These are phyloP conservation scores for Symbiodinium natans DNA, from an alignment of 73 alveolate genomes.

Conservation along the genomic window DNA sequence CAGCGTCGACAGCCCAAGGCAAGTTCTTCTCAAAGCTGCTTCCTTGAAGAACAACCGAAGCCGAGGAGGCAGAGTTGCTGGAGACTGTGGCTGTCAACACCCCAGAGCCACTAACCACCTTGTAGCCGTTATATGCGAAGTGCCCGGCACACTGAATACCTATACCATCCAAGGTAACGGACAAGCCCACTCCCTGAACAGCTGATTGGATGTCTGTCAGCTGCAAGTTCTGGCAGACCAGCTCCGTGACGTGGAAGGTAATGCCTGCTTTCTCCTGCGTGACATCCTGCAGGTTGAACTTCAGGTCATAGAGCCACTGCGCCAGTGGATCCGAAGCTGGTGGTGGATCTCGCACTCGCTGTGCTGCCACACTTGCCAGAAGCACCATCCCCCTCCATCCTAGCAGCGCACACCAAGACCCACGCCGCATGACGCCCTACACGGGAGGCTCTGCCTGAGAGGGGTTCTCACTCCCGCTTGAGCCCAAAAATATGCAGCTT, in stretches of 20 bases:
- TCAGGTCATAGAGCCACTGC: constrained; percentile 69
- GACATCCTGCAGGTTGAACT: constrained; percentile 13
- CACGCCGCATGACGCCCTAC: not conserved
- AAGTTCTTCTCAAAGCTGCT: constrained; percentile 34
- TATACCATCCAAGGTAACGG: constrained; percentile 53
- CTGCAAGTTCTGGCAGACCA: constrained; percentile 19
- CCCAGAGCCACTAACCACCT: constrained; percentile 56
- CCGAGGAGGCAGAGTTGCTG: constrained; percentile 37
- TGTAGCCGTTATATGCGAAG: constrained; percentile 57
- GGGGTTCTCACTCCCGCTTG: no score
- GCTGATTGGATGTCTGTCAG: constrained; percentile 71
- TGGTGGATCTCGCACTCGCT: not conserved
- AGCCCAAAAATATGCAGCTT: no score
- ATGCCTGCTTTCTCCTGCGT: constrained; percentile 81
- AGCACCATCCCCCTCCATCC: not conserved
- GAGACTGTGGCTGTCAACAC: constrained; percentile 18
- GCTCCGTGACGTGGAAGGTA: constrained; percentile 40
- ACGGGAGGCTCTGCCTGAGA: no score
- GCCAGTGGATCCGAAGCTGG: constrained; percentile 86
- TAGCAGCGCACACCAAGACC: not conserved
- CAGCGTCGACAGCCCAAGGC: constrained; percentile 60
- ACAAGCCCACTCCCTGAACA: constrained; percentile 75
- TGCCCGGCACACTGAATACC: constrained; percentile 56
- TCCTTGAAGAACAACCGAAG: constrained; percentile 45
- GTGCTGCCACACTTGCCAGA: not conserved